Evolutionary conservation across 495 filamentous ascomycete genomes (phyloP).

Genomic region (Aspergillus taichungensis): DNA sequence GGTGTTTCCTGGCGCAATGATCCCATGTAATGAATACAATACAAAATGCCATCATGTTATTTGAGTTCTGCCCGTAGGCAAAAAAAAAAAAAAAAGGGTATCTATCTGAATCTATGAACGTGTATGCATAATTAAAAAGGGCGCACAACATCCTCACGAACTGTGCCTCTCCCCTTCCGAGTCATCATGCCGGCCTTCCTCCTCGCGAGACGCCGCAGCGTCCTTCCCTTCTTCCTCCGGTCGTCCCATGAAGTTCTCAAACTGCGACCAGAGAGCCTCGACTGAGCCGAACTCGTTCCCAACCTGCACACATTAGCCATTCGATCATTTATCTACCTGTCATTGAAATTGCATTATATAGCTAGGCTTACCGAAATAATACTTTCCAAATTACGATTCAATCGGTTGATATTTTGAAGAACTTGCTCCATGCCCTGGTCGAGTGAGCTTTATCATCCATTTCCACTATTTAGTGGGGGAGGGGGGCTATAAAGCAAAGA

Average conservation of each 20-base stretch:
- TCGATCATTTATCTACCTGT: not conserved
- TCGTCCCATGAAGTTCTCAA: conserved; percentile 91
- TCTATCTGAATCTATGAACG: conserved; percentile 1
- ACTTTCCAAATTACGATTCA: conserved; percentile 87
- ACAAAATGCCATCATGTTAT: conserved; percentile 10
- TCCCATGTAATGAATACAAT: conserved; percentile 23
- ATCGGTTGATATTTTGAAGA: conserved; percentile 89
- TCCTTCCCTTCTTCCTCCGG: conserved; percentile 45
- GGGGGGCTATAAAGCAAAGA: too few species aligned
- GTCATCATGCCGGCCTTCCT: conserved; percentile 22
- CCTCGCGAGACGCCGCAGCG: conserved; percentile 14
- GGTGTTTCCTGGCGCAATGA: conserved; percentile 37
- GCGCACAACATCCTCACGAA: not conserved
- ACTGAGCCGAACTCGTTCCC: conserved; percentile 97
- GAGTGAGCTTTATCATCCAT: not conserved
- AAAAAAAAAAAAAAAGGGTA: too few species aligned
- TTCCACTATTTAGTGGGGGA: too few species aligned
- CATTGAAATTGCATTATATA: not conserved
- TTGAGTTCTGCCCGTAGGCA: not conserved
- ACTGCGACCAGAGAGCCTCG: conserved; percentile 92
- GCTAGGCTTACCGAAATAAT: conserved; percentile 64
- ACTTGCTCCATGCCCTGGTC: conserved; percentile 84
- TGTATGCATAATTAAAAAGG: too few species aligned
- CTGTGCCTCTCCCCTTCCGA: conserved; percentile 10
- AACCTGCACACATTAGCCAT: conserved; percentile 42